phyloP scores from a whole-genome alignment of 1,284 basidiomycete genomes.

The Vanrija sp. region DNA sequence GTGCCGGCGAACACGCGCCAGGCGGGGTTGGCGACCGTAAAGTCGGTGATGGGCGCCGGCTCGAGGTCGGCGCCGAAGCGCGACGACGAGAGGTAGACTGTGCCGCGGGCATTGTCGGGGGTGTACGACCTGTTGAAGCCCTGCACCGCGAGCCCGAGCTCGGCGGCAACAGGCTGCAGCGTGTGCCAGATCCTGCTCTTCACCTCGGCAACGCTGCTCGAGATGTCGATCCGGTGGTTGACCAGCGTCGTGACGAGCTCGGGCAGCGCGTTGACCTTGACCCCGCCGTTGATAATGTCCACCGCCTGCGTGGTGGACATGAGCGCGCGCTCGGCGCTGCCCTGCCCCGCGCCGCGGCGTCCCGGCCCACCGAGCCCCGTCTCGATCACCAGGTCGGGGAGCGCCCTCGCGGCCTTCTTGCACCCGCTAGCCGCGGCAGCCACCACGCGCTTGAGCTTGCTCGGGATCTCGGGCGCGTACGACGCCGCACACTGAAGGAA shows the following conservation, averaged over 20 bases:
- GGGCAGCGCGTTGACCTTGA: constrained; percentile 29
- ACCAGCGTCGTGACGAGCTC: constrained; percentile 17
- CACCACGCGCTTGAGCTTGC: constrained; percentile 7
- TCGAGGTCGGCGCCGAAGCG: constrained; percentile 15
- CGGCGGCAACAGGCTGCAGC: constrained; percentile 3
- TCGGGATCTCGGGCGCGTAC: constrained; percentile 8
- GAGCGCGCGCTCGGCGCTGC: constrained; percentile 7
- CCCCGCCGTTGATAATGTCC: constrained; percentile 23
- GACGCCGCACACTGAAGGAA: constrained; percentile 12
- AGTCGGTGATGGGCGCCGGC: constrained; percentile 25
- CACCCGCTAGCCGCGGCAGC: background rate
- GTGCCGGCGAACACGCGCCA: constrained; percentile 23
- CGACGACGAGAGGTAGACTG: constrained; percentile 7
- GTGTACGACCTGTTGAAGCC: constrained; percentile 4
- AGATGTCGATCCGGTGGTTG: constrained; percentile 22
- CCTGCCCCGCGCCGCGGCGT: constrained; percentile 1
- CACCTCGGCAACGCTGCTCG: constrained; percentile 3
- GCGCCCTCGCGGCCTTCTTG: constrained; percentile 2
- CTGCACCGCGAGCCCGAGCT: constrained; percentile 4
- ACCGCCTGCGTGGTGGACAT: constrained; percentile 28
- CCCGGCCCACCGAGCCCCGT: constrained; percentile 20
- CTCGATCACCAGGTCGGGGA: constrained; percentile 9
- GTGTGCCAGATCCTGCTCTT: constrained; percentile 3
- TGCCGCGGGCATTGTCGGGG: constrained; percentile 4
- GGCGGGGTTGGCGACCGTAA: constrained; percentile 9